phyloP scores from a whole-genome alignment of 2,329 filamentous ascomycete genomes.

The Penicillium sp. region DNA sequence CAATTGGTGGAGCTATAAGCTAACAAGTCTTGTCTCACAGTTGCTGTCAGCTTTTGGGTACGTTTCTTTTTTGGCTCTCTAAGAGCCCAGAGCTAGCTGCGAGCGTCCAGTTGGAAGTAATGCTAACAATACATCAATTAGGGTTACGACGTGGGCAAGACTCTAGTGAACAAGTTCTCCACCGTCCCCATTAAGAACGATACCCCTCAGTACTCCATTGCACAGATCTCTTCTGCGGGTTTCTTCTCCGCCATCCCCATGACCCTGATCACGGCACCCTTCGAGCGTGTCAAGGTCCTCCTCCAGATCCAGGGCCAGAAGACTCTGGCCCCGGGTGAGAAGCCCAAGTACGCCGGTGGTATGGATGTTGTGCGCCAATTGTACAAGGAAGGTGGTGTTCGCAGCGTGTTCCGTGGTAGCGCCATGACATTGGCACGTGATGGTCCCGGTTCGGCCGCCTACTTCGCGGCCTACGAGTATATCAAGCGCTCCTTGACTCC shows the following conservation, averaged over 20 bases:
- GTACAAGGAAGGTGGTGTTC: conserved; percentile 84
- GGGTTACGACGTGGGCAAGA: conserved; percentile 96
- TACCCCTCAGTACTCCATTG: conserved; percentile 68
- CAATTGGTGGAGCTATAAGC: neutral
- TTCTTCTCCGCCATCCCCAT: conserved; percentile 98
- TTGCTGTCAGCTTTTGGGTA: conserved; percentile 67
- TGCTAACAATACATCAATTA: conserved; percentile 53
- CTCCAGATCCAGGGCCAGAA: conserved; percentile 96
- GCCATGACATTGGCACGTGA: conserved; percentile 90
- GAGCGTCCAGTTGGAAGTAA: neutral
- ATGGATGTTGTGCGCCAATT: conserved; percentile 89
- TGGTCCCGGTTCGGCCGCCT: conserved; percentile 87
- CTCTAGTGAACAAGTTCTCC: conserved; percentile 70
- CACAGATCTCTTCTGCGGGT: conserved; percentile 84
- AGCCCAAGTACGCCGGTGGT: conserved; percentile 85
- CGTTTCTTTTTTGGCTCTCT: conserved; percentile 10
- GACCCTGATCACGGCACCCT: conserved; percentile 97
- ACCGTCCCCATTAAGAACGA: conserved; percentile 61
- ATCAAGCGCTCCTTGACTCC: conserved; percentile 87
- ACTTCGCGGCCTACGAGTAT: conserved; percentile 96
- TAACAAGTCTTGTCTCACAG: conserved; percentile 35
- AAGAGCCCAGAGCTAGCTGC: neutral
- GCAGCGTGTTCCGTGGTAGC: conserved; percentile 87
- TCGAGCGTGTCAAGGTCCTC: conserved; percentile 98
- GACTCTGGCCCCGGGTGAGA: conserved; percentile 78